Conservation (phyloP, 352 stramenopile species). For the Phytopythium oedochilum region DNA sequence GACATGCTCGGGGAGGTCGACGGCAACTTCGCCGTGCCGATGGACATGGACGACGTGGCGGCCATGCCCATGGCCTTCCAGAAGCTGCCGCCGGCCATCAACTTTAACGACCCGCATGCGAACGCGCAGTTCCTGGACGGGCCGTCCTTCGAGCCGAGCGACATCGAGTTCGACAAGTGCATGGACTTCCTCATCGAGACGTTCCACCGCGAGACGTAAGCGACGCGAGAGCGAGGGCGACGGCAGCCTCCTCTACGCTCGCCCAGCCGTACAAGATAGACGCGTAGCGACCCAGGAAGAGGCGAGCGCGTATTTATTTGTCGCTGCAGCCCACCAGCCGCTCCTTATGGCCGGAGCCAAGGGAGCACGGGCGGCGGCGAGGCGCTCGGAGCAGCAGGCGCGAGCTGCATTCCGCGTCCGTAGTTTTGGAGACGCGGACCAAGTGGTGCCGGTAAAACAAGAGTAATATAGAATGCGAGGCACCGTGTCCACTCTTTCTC, state of each 20-base stretch:
- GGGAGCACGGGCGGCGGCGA: not conserved
- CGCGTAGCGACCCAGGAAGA: not conserved
- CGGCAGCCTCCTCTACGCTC: not conserved
- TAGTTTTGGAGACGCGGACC: conserved; percentile 2
- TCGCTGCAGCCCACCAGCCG: not conserved
- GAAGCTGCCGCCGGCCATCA: conserved; percentile 39
- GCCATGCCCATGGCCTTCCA: conserved; percentile 37
- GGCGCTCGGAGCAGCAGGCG: not conserved
- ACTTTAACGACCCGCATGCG: conserved; percentile 38
- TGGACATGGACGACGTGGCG: conserved; percentile 19
- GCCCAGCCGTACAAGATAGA: conserved; percentile 1
- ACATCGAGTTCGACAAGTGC: conserved; percentile 76
- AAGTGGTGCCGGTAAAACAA: conserved; percentile 8
- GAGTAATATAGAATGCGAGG: conserved; percentile 7
- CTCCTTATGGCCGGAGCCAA: not conserved
- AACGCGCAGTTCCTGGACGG: conserved; percentile 46
- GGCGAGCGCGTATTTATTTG: conserved; percentile 11
- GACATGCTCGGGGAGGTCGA: conserved; percentile 51
- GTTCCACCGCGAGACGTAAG: conserved; percentile 46
- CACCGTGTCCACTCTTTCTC: not conserved
- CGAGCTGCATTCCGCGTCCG: not conserved
- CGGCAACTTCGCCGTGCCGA: conserved; percentile 27
- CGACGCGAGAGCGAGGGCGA: not conserved
- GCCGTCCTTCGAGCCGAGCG: conserved; percentile 37
- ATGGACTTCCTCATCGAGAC: conserved; percentile 81